phyloP scores from a whole-genome alignment of 2,329 filamentous ascomycete species.

The Alternaria panax region DNA sequence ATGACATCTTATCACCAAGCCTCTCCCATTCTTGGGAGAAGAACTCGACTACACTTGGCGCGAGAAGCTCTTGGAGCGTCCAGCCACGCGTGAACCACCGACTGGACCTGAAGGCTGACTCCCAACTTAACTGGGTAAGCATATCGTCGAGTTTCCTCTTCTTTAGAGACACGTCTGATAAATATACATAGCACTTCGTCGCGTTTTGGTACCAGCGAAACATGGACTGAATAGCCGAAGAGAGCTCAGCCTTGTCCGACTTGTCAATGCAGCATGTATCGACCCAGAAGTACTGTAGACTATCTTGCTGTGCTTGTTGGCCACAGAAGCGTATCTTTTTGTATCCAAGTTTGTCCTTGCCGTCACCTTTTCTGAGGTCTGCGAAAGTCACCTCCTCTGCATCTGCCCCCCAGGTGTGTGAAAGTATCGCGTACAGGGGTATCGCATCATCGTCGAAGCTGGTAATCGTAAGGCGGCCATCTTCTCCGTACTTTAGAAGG shows the following conservation, averaged over 20 bases:
- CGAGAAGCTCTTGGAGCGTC: neutral
- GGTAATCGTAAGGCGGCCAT: neutral
- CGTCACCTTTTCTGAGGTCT: fast-evolving
- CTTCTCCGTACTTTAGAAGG: neutral
- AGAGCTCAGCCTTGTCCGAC: neutral
- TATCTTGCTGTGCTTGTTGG: neutral
- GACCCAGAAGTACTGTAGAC: neutral
- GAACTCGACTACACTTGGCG: fast-evolving
- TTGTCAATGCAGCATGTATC: conserved; percentile 5
- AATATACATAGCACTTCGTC: neutral
- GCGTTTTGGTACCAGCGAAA: neutral
- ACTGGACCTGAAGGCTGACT: neutral
- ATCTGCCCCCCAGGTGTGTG: too few species aligned
- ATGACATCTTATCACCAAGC: too few species aligned
- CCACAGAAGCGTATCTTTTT: neutral
- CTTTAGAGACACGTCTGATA: neutral
- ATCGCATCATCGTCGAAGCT: neutral
- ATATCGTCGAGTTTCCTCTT: neutral
- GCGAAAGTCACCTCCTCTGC: too few species aligned
- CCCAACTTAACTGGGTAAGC: fast-evolving
- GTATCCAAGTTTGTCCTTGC: neutral
- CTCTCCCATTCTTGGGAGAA: too few species aligned
- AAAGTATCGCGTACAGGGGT: neutral
- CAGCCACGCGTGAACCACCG: too few species aligned
- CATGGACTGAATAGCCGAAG: neutral